Evolutionary conservation across 805 yeast genomes (phyloP).

Genomic region (Spathaspora arborariae): DNA sequence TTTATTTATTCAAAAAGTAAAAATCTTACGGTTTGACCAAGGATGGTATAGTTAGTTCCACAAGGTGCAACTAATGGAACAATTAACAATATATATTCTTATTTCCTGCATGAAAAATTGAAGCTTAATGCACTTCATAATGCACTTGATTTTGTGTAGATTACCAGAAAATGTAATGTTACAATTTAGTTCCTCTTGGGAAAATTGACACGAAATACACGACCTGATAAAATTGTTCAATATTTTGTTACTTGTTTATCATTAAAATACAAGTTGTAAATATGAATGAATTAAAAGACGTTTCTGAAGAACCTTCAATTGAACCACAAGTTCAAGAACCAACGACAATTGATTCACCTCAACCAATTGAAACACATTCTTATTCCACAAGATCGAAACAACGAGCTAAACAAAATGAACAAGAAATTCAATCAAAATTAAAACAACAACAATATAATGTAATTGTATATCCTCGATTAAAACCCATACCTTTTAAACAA

Average conservation of each 20-base stretch:
- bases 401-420: conserved; percentile 14
- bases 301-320: conserved; percentile 12
- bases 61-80: too few species aligned
- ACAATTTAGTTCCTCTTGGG: not conserved
- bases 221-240: not conserved
- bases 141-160: too few species aligned
- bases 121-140: too few species aligned
- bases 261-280: too few species aligned
- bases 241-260: not conserved
- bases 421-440: conserved; percentile 14
- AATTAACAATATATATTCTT: too few species aligned
- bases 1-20: too few species aligned
- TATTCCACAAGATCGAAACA: conserved; percentile 26
- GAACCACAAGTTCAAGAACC: conserved; percentile 16
- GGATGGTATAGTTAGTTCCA: too few species aligned
- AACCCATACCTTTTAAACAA: conserved; percentile 28
- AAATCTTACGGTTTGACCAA: too few species aligned
- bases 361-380: conserved; percentile 8
- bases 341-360: not conserved
- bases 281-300: conserved; percentile 4
- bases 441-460: conserved; percentile 28
- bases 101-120: too few species aligned
- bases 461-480: conserved; percentile 31
- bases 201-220: not conserved
- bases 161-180: not conserved